Base-by-base conservation (phyloP, 768 basidiomycete species). In the Zangia roseola region DNA sequence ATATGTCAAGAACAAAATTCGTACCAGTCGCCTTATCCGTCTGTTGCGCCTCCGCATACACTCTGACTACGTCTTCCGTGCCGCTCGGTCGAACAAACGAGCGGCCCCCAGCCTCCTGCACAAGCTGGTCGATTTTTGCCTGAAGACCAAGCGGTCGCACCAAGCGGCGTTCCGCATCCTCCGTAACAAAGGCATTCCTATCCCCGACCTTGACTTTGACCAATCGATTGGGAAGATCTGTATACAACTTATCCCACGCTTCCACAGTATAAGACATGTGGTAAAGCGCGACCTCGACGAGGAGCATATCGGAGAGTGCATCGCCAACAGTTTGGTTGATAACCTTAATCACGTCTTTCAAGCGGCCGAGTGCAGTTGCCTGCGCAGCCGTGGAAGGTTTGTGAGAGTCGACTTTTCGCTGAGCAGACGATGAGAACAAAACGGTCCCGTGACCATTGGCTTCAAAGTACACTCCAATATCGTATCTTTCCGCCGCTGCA, bases 321-420 rank as follows among this genome's bases (percentile, higher is more conserved):
- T 99, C 97, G 2, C 97, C 97, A 36, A 99, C 95, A 9, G 97
- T 94, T 70, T 98, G 95, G 61, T 99, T 99, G 71, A 98, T 94
- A 38, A 98, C 74, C 28, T 88, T 75, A 13, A 84, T 84, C 48
- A 97, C 74, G 56, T 87, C 86, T 41, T 78, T 73, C 30, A 99
- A 75, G 61, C 93, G 82, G 45, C 78, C 81, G 39, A 93, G 76
- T 38, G 90, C 88, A 17, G 84, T 88, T 17, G 81, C 82, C 58
- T 95, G 91, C 10, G 88, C 87, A 19, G 90, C 84, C 2, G 91
- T 91, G 34, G 82, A 79, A 2, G 95, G 87, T 55, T 88, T 74
- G 61, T 90, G 74, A 20, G 72, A 69, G 25, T 71, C 59, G 34
- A 99, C 74, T 38, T 67, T 78, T 20, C 80, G 73, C 47, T 86